Evolutionary conservation across 2,329 filamentous ascomycete species (phyloP), one percentile per base, ranked within the genome.

Genomic region (Cadophora malorum): DNA sequence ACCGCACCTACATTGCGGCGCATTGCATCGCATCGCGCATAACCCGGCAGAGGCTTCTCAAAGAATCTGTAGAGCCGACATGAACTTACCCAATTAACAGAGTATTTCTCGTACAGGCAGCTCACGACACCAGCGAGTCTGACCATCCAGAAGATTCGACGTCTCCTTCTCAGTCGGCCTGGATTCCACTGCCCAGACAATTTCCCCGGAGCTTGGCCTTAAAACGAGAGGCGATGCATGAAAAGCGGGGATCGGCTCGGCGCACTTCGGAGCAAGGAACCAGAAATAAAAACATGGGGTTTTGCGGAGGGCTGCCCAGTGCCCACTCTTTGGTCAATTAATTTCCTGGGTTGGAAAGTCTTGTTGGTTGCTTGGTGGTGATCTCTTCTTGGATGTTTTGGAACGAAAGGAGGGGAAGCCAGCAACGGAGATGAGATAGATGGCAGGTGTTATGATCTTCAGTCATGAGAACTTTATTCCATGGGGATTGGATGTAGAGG

Each of bases 191-290:
- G 58, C 58, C 59, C 23, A 49, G 38, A 50, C 14, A 55, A 55
- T 55, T 31, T 31, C 59, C 41, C 21, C 38, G 59, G 35, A 47
- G 28, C 41, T 49, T 62, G 59, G 59, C 59, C 59, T 49, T 6
- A 58, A 49, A 62, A 28, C 23, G 59, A 33, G 59, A 16, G 2
- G 14, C 23, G 14, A 23, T 50, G 59, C 59, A 62, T 47, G 59
- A 49, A 23, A 8, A 23, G 58, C 38, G 38, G 41, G 59, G 21
- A 14, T 38, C 2, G 35, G 35, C 35, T 47, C 23, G 58, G 53
- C 28, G 53, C 19, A 12, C 8, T 38, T 38, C 35, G 35, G 35
- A 10, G 35, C 12, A 33, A 21, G 53, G 19, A 35, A 41, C 4
- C 23, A 12, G 33, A 45, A 25, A 49, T 49, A 21, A 49, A 45